Evolutionary conservation across 768 basidiomycete species (phyloP).

Genomic region (Calvatia gigantea): DNA sequence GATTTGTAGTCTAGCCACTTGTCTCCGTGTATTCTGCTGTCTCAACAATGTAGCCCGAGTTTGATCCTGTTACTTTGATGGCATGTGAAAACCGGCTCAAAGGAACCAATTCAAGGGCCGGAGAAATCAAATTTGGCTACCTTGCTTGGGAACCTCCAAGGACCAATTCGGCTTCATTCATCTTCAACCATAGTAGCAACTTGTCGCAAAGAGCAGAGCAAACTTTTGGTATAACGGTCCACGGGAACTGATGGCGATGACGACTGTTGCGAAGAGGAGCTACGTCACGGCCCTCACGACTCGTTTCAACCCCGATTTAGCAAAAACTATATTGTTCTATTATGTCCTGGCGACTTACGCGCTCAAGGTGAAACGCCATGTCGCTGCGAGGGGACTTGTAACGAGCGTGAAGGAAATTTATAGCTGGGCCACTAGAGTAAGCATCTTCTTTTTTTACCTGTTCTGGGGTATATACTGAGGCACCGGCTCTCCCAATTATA

Average conservation of each 20-base stretch:
- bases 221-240: no score
- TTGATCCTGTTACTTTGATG: neutral
- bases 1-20: neutral
- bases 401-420: conserved; percentile 50
- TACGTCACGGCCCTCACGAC: neutral
- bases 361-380: conserved; percentile 55
- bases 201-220: no score
- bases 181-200: no score
- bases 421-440: conserved; percentile 47
- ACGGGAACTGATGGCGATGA: neutral
- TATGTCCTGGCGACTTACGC: conserved; percentile 53
- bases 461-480: no score
- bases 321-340: conserved; percentile 55
- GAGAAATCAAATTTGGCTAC: neutral
- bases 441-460: no score
- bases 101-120: neutral
- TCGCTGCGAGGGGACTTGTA: conserved; percentile 58
- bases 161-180: no score
- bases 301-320: conserved; percentile 35
- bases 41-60: neutral
- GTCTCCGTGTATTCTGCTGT: neutral
- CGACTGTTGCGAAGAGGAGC: neutral
- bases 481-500: neutral
- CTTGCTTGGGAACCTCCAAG: no score
- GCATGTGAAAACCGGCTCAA: conserved; percentile 8